Percentiles rank a stretch among this genome's conserved stretches.
Conservation (phyloP, 2,329 filamentous ascomycete genomes). For the Fusarium zealandicum region DNA sequence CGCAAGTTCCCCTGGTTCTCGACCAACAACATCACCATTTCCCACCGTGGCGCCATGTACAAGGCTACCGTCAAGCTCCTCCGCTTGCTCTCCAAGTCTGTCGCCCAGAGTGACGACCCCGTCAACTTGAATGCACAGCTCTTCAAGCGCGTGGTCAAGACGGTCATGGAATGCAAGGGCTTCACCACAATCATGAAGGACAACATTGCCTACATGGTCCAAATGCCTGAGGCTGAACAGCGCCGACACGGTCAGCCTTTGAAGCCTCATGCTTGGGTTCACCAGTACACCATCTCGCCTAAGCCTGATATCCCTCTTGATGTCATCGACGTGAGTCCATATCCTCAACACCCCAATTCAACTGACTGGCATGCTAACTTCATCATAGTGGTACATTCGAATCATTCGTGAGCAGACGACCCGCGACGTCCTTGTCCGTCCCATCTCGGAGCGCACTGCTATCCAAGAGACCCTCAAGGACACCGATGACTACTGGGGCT, state of each 20-base stretch:
- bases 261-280: constrained; percentile 57
- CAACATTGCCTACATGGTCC: constrained; percentile 57
- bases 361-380: constrained; percentile 15
- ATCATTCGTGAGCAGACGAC: constrained; percentile 62
- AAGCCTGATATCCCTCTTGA: constrained; percentile 59
- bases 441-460: constrained; percentile 51
- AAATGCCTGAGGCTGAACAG: constrained; percentile 47
- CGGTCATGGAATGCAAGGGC: constrained; percentile 64
- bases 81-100: constrained; percentile 51
- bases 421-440: constrained; percentile 49
- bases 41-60: constrained; percentile 62
- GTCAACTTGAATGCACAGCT: constrained; percentile 61
- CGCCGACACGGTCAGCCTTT: constrained; percentile 56
- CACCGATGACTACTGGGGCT: constrained; percentile 59
- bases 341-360: neutral
- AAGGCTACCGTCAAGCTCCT: constrained; percentile 59
- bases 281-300: constrained; percentile 59
- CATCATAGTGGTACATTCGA: constrained; percentile 62
- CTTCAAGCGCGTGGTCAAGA: constrained; percentile 58
- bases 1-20: constrained; percentile 70
- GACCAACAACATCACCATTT: constrained; percentile 63
- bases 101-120: constrained; percentile 50
- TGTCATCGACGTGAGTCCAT: constrained; percentile 59
- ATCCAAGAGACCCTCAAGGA: constrained; percentile 45
- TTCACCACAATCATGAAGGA: constrained; percentile 70